Conservation (phyloP, 129 eudicot species). For the Kitagawia praeruptora region DNA sequence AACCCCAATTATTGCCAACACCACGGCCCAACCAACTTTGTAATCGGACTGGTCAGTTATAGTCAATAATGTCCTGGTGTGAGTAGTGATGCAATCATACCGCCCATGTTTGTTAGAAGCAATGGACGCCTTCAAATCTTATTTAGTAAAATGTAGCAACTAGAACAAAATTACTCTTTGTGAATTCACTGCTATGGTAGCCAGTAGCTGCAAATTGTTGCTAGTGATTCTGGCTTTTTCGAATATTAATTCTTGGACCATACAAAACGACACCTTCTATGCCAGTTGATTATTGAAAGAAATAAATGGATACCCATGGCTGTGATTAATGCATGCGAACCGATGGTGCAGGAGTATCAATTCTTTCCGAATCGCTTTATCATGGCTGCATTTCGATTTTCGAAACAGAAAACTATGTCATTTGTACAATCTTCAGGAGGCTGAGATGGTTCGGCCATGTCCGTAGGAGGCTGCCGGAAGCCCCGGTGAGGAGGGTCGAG, state of each 20-base stretch:
- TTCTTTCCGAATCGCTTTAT: no score
- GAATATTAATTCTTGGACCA: slow-evolving; percentile 15
- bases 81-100: neutral
- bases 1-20: neutral
- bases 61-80: no score
- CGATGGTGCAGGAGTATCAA: neutral
- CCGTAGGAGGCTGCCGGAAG: no score
- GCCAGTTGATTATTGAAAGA: slow-evolving; percentile 6
- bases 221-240: slow-evolving; percentile 22
- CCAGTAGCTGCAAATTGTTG: slow-evolving; percentile 1
- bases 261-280: slow-evolving; percentile 25
- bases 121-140: slow-evolving; percentile 14
- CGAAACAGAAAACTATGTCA: no score
- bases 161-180: slow-evolving; percentile 14
- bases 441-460: no score
- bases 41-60: neutral
- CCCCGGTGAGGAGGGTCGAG: no score
- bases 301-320: neutral
- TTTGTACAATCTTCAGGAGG: no score
- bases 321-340: neutral
- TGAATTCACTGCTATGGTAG: slow-evolving; percentile 18
- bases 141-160: slow-evolving; percentile 21
- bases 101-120: slow-evolving; percentile 14
- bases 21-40: neutral
- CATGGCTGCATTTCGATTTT: no score